Evolutionary conservation across 2,329 filamentous ascomycete species (phyloP).

Genomic region (Verticillium alfalfae): DNA sequence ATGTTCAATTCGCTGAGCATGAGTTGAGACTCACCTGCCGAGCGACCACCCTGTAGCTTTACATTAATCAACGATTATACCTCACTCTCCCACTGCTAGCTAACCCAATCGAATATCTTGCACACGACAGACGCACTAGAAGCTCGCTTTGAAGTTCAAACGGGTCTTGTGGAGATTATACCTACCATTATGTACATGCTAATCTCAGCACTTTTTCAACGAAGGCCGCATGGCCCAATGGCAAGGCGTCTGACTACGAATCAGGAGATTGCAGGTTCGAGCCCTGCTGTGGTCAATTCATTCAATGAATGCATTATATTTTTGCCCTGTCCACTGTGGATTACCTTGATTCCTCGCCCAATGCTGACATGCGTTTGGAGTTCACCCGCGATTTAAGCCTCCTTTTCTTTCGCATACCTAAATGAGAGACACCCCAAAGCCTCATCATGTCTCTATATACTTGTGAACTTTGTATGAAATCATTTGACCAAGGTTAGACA

Average conservation of each 20-base stretch:
- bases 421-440: neutral
- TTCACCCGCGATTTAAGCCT: too few species aligned
- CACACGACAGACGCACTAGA: too few species aligned
- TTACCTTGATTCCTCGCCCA: too few species aligned
- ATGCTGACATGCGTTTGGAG: too few species aligned
- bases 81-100: too few species aligned
- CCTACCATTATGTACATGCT: neutral
- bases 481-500: neutral
- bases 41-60: too few species aligned
- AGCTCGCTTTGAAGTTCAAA: too few species aligned
- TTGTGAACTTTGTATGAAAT: neutral
- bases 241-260: conserved; percentile 38
- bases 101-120: too few species aligned
- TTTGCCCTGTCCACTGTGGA: neutral
- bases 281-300: conserved; percentile 14
- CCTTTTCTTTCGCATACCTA: neutral
- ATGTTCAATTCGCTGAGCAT: too few species aligned
- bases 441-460: neutral
- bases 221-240: conserved; percentile 25
- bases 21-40: too few species aligned
- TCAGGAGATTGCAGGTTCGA: conserved; percentile 19
- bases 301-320: neutral
- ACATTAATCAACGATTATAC: too few species aligned
- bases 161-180: rapidly evolving
- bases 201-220: too few species aligned